Conservation (phyloP, 2,329 filamentous ascomycete species). For the Trichoderma asperellum region DNA sequence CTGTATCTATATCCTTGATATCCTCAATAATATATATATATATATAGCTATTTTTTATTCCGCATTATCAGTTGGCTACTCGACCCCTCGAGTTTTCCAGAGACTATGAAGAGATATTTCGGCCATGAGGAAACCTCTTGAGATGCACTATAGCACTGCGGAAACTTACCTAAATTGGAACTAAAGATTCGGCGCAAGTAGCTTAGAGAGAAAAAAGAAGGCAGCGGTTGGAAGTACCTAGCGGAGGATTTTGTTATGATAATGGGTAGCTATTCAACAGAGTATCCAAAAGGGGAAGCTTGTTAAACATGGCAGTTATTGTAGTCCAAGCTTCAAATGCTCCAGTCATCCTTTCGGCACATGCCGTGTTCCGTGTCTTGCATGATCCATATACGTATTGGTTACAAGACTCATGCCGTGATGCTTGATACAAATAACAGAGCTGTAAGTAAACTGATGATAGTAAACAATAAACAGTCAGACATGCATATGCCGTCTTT, state of each 20-base stretch:
- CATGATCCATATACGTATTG: not conserved
- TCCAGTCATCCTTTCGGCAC: not conserved
- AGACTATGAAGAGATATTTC: not conserved
- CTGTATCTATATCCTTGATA: not conserved
- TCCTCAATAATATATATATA: not conserved
- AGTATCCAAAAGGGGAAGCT: not conserved
- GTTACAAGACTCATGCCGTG: not conserved
- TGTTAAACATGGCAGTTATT: not conserved
- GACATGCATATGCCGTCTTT: not conserved
- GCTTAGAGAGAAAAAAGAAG: not conserved
- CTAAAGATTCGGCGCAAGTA: not conserved
- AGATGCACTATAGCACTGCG: not conserved
- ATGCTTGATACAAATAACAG: not conserved
- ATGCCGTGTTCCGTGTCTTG: not conserved
- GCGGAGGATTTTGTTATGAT: not conserved
- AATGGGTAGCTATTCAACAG: not conserved
- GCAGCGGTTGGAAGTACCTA: not conserved
- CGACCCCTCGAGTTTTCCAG: not conserved
- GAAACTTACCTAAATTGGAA: not conserved
- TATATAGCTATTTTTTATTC: not conserved
- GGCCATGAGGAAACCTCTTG: not conserved
- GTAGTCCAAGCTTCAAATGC: not conserved
- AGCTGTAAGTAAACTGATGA: not conserved
- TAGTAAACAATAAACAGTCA: not conserved
- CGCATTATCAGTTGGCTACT: not conserved